Percentiles rank a stretch among this genome's conserved stretches.
Evolutionary conservation across 164 flowering plant species (phyloP).

Genomic region (Vitis labrusca): DNA sequence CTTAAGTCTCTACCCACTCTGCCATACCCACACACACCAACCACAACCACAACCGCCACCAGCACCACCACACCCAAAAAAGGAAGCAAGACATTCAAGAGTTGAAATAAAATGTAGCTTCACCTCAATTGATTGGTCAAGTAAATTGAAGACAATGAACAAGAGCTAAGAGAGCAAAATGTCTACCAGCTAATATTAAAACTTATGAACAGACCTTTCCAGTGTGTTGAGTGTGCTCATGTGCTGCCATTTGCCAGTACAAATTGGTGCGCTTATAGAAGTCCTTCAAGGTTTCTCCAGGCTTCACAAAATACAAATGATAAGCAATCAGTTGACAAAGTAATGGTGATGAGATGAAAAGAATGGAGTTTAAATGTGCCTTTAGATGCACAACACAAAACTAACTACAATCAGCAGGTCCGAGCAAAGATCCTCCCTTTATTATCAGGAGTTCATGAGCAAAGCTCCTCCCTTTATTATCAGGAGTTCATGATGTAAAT

Average conservation of each 20-base stretch:
- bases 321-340: slow-evolving; percentile 12
- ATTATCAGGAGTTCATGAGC: not conserved
- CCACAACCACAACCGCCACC: too few species aligned
- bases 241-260: slow-evolving; percentile 99
- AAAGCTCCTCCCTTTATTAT: not conserved
- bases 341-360: not conserved
- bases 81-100: not conserved
- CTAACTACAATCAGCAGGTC: not conserved
- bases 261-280: slow-evolving; percentile 81
- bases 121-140: too few species aligned
- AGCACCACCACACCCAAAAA: not conserved
- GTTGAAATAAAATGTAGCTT: too few species aligned
- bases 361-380: not conserved
- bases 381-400: not conserved
- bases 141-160: too few species aligned
- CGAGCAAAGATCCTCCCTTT: not conserved
- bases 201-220: slow-evolving; percentile 67
- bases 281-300: slow-evolving; percentile 90
- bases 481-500: not conserved
- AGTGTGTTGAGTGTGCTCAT: slow-evolving; percentile 97
- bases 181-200: too few species aligned
- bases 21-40: too few species aligned
- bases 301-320: slow-evolving; percentile 46
- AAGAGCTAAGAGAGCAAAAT: too few species aligned
- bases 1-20: too few species aligned